Conservation (phyloP, 1,139 yeast genomes). For the Zygosaccharomyces pseudobailii region DNA sequence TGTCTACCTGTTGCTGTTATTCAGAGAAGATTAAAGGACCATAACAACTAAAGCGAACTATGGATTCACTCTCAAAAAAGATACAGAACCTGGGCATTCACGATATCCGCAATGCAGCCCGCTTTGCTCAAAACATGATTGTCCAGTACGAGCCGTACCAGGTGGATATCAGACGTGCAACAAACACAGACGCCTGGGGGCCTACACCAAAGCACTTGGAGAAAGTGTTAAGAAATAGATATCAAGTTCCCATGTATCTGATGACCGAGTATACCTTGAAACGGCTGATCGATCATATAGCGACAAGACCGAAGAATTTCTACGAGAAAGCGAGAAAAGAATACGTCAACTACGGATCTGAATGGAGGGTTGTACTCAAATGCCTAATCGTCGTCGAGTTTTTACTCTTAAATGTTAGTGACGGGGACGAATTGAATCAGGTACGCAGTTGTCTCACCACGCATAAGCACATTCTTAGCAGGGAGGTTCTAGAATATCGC, state of each 20-base stretch:
- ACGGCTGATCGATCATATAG: conserved; percentile 34
- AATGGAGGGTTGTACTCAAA: conserved; percentile 38
- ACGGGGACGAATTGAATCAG: conserved; percentile 33
- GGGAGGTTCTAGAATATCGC: conserved; percentile 29
- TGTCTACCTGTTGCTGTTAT: background rate
- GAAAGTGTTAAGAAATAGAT: conserved; percentile 33
- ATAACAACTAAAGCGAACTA: conserved; percentile 2
- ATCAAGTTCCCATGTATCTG: conserved; percentile 33
- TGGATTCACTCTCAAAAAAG: conserved; percentile 35
- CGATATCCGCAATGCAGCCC: conserved; percentile 37
- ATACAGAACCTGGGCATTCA: conserved; percentile 36
- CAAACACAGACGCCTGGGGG: conserved; percentile 47
- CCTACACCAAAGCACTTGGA: conserved; percentile 40
- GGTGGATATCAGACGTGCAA: conserved; percentile 40
- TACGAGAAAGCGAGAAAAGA: conserved; percentile 37
- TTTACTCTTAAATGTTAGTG: conserved; percentile 30
- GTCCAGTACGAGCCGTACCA: conserved; percentile 37
- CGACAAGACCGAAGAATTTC: conserved; percentile 33
- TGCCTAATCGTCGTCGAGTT: conserved; percentile 36
- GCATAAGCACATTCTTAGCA: conserved; percentile 30
- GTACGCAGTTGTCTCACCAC: conserved; percentile 29
- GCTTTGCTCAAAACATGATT: conserved; percentile 37
- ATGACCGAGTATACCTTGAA: conserved; percentile 33
- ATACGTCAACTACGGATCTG: conserved; percentile 37
- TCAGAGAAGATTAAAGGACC: background rate